These are phyloP conservation scores for Aristolochia contorta DNA, from an alignment of 164 flowering plant species.

Conservation along the genomic window DNA sequence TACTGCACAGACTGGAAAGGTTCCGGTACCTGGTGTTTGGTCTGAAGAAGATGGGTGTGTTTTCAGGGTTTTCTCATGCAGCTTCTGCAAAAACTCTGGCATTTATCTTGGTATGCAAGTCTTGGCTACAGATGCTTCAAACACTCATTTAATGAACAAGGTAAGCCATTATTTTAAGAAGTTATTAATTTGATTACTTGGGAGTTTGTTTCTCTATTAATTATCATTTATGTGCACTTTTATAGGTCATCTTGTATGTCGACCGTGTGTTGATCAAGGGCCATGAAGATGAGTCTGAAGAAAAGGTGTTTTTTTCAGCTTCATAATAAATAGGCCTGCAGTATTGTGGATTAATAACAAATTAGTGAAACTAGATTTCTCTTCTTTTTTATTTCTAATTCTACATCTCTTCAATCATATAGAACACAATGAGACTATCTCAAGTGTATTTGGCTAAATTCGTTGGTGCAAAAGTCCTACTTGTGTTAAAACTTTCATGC, in stretches of 20 bases:
- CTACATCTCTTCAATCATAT: too few relatives aligned
- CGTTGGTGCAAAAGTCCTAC: neutral
- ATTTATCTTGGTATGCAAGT: slow-evolving; percentile 62
- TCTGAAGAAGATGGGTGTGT: slow-evolving; percentile 89
- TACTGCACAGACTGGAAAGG: slow-evolving; percentile 17
- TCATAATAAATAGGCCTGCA: neutral
- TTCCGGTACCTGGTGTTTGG: slow-evolving; percentile 51
- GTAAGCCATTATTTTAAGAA: slow-evolving; percentile 19
- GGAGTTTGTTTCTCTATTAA: neutral
- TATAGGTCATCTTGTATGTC: slow-evolving; percentile 49
- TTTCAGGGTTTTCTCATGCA: slow-evolving; percentile 55
- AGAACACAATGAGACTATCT: neutral
- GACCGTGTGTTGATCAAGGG: slow-evolving; percentile 40
- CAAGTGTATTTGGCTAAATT: neutral
- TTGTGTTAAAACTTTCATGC: too few relatives aligned
- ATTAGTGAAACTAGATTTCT: too few relatives aligned
- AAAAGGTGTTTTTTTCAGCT: slow-evolving; percentile 24
- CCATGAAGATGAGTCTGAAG: slow-evolving; percentile 19
- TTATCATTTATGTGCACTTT: neutral
- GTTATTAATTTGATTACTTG: neutral
- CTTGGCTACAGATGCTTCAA: slow-evolving; percentile 64
- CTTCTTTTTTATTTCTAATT: too few relatives aligned
- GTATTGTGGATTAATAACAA: neutral
- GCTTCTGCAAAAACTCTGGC: slow-evolving; percentile 43
- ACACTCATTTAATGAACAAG: slow-evolving; percentile 57